Evolutionary conservation across 768 basidiomycete genomes (phyloP), one percentile per base, ranked within the genome.

Genomic region (Neoboletus brunneissimus): DNA sequence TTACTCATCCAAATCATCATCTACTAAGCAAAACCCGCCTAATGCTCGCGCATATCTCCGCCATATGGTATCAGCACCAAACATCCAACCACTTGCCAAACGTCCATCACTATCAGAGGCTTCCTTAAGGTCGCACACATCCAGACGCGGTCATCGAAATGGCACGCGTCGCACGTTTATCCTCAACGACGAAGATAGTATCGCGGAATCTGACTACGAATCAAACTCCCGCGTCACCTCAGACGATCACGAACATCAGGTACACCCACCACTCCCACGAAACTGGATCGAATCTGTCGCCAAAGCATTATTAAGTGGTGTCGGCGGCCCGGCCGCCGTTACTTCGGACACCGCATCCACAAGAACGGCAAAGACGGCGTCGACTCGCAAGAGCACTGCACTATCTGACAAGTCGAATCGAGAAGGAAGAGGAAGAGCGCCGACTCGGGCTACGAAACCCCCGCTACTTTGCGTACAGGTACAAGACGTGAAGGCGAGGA

Each of bases 211-310:
- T 8, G 61, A 62, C 32, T 51, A 59, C 29, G 67, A 63, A 25
- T 20, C 57, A n/a, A 61, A 13, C 29, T 42, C 72, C 67, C 55
- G 57, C 60, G 66, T 64, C 38, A 66, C 71, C 46, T 73, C 67
- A 7, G 75, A 75, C 52, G 64, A 63, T 16, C 67, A 73, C 43
- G 67, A 65, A 11, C 65, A 70, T 18, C 69, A 66, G 40, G 51
- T 51, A 35, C 58, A 56, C 46, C 84, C 84, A n/a, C 83, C 86
- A 5, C 73, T 89, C 32, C 87, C 88, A 4, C 67, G 76, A 9
- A 81, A 81, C n/a, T 90, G 88, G 88, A 72, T 89, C 23, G 84
- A 87, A 65, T 81, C 76, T 2, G 85, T 89, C n/a, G 78, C 86
- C 10, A 82, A 79, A 53, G 86, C 86, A 0, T 76, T 89, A 10